phyloP scores from a whole-genome alignment of 352 stramenopile species.

The Elongisporangium undulatum region DNA sequence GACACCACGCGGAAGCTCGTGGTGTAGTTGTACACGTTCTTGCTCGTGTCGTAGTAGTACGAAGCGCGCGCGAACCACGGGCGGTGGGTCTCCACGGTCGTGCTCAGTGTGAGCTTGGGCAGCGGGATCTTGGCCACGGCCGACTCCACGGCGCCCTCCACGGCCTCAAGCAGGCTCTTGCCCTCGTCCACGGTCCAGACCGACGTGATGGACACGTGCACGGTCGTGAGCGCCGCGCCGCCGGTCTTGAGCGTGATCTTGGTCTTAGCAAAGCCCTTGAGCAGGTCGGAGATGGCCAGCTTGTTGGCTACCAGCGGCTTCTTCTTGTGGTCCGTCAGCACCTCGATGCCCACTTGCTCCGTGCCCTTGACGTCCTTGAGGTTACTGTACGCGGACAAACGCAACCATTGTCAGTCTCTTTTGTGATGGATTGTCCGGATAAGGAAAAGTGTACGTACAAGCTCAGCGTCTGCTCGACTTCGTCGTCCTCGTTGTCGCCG shows the following conservation, averaged over 20 bases:
- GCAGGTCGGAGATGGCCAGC: slow-evolving; percentile 23
- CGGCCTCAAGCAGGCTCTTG: not conserved
- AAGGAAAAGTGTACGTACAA: slow-evolving; percentile 8
- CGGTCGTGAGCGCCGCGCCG: slow-evolving; percentile 12
- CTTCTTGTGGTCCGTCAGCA: slow-evolving; percentile 33
- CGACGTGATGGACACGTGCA: not conserved
- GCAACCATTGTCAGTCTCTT: slow-evolving; percentile 3
- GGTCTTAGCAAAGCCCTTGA: slow-evolving; percentile 14
- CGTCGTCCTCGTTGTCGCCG: slow-evolving; percentile 5
- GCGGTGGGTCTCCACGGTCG: slow-evolving; percentile 23
- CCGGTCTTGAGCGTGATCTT: slow-evolving; percentile 44
- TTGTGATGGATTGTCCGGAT: not conserved
- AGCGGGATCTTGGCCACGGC: not conserved
- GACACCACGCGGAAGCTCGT: slow-evolving; percentile 74
- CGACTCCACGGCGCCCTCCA: not conserved
- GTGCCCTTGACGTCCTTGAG: slow-evolving; percentile 22
- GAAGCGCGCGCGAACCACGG: slow-evolving; percentile 67
- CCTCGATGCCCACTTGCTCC: slow-evolving; percentile 35
- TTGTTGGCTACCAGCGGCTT: slow-evolving; percentile 36
- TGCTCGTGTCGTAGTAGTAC: slow-evolving; percentile 81
- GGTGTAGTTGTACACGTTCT: slow-evolving; percentile 80
- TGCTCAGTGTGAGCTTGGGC: not conserved
- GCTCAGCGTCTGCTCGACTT: slow-evolving; percentile 10
- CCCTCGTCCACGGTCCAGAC: not conserved
- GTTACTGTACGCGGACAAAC: slow-evolving; percentile 15